Evolutionary conservation across 2,329 filamentous ascomycete genomes (phyloP).

Genomic region (Fusarium clavum): DNA sequence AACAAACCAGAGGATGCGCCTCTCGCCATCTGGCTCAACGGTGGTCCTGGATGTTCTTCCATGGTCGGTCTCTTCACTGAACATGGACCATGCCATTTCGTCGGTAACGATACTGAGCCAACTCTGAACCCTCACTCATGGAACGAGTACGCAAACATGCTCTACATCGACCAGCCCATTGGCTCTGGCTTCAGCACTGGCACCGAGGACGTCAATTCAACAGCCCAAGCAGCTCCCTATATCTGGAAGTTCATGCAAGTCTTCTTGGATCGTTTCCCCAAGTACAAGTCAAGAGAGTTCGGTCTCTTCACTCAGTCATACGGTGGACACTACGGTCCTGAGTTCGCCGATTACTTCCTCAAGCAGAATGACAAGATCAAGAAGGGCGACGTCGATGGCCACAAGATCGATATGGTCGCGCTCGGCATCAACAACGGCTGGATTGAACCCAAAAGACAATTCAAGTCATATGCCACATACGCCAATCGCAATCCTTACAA

Average conservation of each 20-base stretch:
- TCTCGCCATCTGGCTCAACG: slow-evolving; percentile 68
- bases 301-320: slow-evolving; percentile 67
- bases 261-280: slow-evolving; percentile 72
- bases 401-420: slow-evolving; percentile 62
- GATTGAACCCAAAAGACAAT: slow-evolving; percentile 58
- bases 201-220: slow-evolving; percentile 46
- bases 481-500: slow-evolving; percentile 51
- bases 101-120: slow-evolving; percentile 46
- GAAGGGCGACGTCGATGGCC: slow-evolving; percentile 54
- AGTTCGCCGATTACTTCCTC: slow-evolving; percentile 66
- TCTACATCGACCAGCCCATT: slow-evolving; percentile 75
- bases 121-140: slow-evolving; percentile 69
- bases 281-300: slow-evolving; percentile 69
- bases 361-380: slow-evolving; percentile 66
- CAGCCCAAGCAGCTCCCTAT: slow-evolving; percentile 47
- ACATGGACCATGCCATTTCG: slow-evolving; percentile 84
- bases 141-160: slow-evolving; percentile 73
- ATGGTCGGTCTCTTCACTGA: slow-evolving; percentile 65
- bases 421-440: slow-evolving; percentile 69
- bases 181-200: slow-evolving; percentile 48
- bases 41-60: slow-evolving; percentile 51
- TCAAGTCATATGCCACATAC: slow-evolving; percentile 50
- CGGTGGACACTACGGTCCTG: slow-evolving; percentile 69
- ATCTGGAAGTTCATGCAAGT: slow-evolving; percentile 69
- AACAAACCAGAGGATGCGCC: slow-evolving; percentile 53